Percentiles rank a stretch among this genome's conserved stretches.
phyloP scores from a whole-genome alignment of 179 eudicot species.

The Spinacia oleracea region DNA sequence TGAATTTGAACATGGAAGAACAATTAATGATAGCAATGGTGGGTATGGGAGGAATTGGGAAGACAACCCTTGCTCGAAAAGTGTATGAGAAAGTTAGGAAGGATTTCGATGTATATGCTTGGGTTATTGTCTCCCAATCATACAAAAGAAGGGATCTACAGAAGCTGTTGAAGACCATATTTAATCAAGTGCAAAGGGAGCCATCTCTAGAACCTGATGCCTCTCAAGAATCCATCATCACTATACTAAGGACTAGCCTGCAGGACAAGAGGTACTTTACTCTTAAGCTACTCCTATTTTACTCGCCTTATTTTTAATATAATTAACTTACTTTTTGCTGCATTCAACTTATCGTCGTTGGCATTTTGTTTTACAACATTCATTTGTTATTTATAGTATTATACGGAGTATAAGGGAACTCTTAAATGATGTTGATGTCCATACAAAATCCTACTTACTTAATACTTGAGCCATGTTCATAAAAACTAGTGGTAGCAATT shows the following conservation, averaged over 20 bases:
- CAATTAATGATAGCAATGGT: neutral
- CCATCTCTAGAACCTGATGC: neutral
- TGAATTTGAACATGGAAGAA: neutral
- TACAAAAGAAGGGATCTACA: constrained; percentile 5
- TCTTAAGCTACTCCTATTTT: no score
- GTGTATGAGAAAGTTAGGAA: neutral
- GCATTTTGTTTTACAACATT: no score
- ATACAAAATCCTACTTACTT: no score
- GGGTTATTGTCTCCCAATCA: constrained; percentile 14
- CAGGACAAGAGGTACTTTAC: neutral
- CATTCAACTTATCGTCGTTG: no score
- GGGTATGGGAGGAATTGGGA: constrained; percentile 19
- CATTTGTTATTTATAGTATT: no score
- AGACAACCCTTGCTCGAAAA: constrained; percentile 9
- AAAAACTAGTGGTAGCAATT: no score
- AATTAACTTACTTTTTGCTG: no score
- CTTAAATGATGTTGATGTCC: no score
- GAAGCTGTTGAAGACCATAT: constrained; percentile 11
- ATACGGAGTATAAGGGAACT: no score
- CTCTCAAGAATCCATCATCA: constrained; percentile 12
- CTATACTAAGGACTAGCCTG: constrained; percentile 12
- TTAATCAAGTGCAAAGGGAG: neutral
- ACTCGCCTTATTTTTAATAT: no score
- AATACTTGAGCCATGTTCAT: no score
- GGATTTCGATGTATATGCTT: neutral